Evolutionary conservation across 805 yeast genomes (phyloP), one percentile per base, ranked within the genome.

Genomic region (Diddensiella transvaalensis): DNA sequence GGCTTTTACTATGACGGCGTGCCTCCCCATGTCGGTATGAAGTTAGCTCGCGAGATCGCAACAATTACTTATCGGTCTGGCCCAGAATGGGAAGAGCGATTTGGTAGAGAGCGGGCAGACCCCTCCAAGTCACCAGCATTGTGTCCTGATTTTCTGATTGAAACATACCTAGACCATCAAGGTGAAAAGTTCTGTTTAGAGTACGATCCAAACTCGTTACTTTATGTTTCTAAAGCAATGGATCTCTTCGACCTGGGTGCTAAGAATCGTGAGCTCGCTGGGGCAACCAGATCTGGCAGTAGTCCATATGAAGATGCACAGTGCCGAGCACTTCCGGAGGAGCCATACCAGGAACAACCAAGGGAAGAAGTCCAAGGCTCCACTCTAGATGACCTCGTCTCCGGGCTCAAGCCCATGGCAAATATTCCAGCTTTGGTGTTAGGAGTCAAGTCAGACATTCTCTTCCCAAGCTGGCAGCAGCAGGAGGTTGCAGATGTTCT

Each of bases 381-480:
- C 22, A 48, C 84, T 1, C 67, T 70, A 18, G 61, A 67, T 3
- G 96, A 90, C 62, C 71, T 90, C 36, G 66, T 72, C 19, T 66
- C 71, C 17, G 97, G 97, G 2, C 69, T 90, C 72, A 59, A 62
- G 24, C 77, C 78, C 22, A 70, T 90, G 48, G 73, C 83, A 1
- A 73, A 82, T 54, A 79, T 81, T 51, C 81, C 85, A 29, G 74
- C 86, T 2, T 71, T 90, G 48, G 87, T 90, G 3, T 76, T 90
- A 45, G 97, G 97, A 8, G 96, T 89, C n/a, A 93, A 87, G 61
- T 83, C 93, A 1, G 97, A 90, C 63, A 85, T 86, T 36, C 73
- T 90, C 44, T 90, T 90, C 72, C 97, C 97, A 1, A 87, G 83
- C 32, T 87, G 96, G 96, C 97, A 90, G 69, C 97, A 90, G 67